Conservation (phyloP, 2,329 filamentous ascomycete genomes). For the Xylariales sp. region DNA sequence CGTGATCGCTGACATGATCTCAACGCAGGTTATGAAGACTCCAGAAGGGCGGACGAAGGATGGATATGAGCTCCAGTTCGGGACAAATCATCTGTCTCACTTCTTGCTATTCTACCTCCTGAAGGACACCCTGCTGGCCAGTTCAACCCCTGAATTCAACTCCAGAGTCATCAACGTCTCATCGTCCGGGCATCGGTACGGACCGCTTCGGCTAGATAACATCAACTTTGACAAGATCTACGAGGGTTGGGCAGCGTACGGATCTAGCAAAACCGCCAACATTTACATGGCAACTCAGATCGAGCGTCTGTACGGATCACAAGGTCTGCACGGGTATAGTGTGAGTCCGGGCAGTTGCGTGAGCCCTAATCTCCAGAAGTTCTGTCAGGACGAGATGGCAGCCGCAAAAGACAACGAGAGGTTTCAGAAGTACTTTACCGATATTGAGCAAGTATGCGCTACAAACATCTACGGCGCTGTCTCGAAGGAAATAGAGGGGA, state of each 20-base stretch:
- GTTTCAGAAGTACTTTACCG: constrained; percentile 23
- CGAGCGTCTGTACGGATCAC: constrained; percentile 37
- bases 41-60: constrained; percentile 33
- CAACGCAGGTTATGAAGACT: constrained; percentile 31
- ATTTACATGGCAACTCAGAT: constrained; percentile 45
- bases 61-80: constrained; percentile 48
- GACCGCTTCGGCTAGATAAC: constrained; percentile 32
- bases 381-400: constrained; percentile 18
- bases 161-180: constrained; percentile 42
- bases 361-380: constrained; percentile 24
- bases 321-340: constrained; percentile 35
- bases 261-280: constrained; percentile 40
- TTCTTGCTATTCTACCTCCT: constrained; percentile 50
- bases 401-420: constrained; percentile 9
- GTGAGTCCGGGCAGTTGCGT: constrained; percentile 41
- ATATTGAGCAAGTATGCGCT: constrained; percentile 36
- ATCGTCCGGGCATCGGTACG: constrained; percentile 34
- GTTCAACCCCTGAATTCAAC: constrained; percentile 33
- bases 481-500: constrained; percentile 32
- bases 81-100: constrained; percentile 48
- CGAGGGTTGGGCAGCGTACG: constrained; percentile 24
- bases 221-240: constrained; percentile 33
- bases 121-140: constrained; percentile 36
- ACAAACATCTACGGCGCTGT: constrained; percentile 39
- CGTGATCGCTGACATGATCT: background rate